Evolutionary conservation across 2,329 filamentous ascomycete species (phyloP).

Genomic region (Colletotrichum limetticola): DNA sequence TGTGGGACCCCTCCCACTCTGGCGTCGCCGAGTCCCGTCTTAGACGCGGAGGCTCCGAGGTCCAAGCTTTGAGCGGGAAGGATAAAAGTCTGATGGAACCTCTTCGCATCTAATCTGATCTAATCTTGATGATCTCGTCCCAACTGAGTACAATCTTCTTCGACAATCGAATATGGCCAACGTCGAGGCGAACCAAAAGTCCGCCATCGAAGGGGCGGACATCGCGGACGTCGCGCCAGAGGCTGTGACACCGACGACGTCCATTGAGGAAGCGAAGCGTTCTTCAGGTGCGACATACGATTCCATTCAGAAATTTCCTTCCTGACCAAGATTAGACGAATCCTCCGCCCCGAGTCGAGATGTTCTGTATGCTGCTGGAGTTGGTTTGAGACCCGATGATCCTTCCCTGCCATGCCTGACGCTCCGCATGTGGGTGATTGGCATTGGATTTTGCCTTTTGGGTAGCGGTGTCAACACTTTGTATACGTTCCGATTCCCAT

Average conservation of each 20-base stretch:
- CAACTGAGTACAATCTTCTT: background rate
- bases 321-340: conserved; percentile 18
- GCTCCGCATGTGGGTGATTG: conserved; percentile 51
- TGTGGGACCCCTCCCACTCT: conserved; percentile 2
- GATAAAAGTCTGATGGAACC: conserved; percentile 1
- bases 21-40: conserved; percentile 8
- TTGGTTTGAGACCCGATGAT: conserved; percentile 43
- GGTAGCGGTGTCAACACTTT: conserved; percentile 53
- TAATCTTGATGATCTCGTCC: conserved; percentile 15
- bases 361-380: conserved; percentile 44
- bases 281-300: background rate
- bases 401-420: conserved; percentile 46
- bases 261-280: conserved; percentile 11
- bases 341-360: conserved; percentile 32
- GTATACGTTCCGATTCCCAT: conserved; percentile 50
- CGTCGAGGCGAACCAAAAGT: background rate
- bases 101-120: conserved; percentile 27
- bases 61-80: background rate
- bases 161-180: background rate
- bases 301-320: background rate
- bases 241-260: background rate
- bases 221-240: background rate
- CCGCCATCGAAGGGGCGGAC: background rate
- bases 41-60: background rate
- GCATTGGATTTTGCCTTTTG: conserved; percentile 49